Evolutionary conservation across 805 yeast genomes (phyloP).

Genomic region (Lachancea dasiensis): DNA sequence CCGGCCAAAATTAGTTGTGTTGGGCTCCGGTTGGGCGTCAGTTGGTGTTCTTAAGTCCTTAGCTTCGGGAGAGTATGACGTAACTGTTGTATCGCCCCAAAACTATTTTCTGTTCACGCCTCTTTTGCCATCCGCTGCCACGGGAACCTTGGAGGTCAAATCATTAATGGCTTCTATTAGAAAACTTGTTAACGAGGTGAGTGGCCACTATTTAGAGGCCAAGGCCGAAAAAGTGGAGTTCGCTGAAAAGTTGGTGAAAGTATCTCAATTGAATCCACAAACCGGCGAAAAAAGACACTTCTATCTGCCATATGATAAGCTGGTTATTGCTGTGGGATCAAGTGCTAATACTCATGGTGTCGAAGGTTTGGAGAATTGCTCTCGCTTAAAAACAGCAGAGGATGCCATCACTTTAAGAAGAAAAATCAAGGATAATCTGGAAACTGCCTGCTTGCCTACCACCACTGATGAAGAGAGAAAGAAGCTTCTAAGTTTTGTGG

Average conservation of each 20-base stretch:
- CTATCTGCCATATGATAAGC: slow-evolving; percentile 66
- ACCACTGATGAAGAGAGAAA: slow-evolving; percentile 59
- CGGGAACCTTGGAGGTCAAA: slow-evolving; percentile 61
- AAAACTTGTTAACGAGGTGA: slow-evolving; percentile 43
- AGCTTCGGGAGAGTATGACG: slow-evolving; percentile 51
- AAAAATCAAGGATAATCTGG: slow-evolving; percentile 50
- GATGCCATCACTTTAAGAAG: slow-evolving; percentile 55
- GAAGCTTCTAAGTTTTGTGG: slow-evolving; percentile 53
- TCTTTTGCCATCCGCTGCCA: slow-evolving; percentile 62
- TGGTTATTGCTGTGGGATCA: slow-evolving; percentile 65
- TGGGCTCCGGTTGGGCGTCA: slow-evolving; percentile 72
- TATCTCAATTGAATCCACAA: slow-evolving; percentile 38
- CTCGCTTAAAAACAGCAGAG: slow-evolving; percentile 58
- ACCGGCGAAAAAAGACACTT: slow-evolving; percentile 40
- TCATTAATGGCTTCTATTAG: slow-evolving; percentile 61
- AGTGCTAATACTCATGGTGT: slow-evolving; percentile 66
- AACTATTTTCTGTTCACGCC: slow-evolving; percentile 68
- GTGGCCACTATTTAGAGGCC: slow-evolving; percentile 60
- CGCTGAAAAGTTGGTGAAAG: slow-evolving; percentile 51
- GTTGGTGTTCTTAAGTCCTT: slow-evolving; percentile 51
- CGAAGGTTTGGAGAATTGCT: slow-evolving; percentile 56
- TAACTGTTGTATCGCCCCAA: slow-evolving; percentile 62
- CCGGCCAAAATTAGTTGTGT: slow-evolving; percentile 52
- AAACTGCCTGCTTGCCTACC: slow-evolving; percentile 59
- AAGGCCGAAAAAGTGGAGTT: slow-evolving; percentile 54